phyloP scores from a whole-genome alignment of 129 eudicot genomes.

The Artemisia argyi region DNA sequence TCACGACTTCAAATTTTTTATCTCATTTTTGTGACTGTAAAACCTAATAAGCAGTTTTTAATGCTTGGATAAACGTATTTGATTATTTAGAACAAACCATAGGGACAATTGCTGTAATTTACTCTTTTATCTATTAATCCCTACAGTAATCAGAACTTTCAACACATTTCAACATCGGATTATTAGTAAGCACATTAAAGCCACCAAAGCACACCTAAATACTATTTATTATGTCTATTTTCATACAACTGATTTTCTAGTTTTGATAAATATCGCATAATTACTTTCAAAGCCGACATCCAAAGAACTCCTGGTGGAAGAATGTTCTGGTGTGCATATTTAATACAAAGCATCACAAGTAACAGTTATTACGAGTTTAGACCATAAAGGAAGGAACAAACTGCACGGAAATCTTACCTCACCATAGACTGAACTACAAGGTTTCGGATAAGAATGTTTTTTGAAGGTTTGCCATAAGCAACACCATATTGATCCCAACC shows the following conservation, averaged over 20 bases:
- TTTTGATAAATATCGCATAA: not conserved
- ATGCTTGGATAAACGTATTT: too few relatives aligned
- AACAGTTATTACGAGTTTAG: not conserved
- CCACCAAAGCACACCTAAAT: not conserved
- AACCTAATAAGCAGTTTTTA: too few relatives aligned
- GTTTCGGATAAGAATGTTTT: conserved; percentile 79
- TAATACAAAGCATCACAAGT: not conserved
- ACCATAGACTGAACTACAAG: conserved; percentile 91
- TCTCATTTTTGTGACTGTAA: too few relatives aligned
- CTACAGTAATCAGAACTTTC: too few relatives aligned
- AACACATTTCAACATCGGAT: too few relatives aligned
- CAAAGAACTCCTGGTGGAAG: not conserved
- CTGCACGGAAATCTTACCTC: conserved; percentile 52
- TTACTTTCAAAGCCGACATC: not conserved
- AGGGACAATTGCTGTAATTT: too few relatives aligned
- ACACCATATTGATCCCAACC: conserved; percentile 99
- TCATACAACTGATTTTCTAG: not conserved
- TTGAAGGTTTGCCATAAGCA: conserved; percentile 82
- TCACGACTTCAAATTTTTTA: too few relatives aligned
- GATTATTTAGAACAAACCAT: too few relatives aligned
- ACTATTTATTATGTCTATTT: not conserved
- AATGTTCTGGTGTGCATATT: not conserved
- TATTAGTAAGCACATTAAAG: too few relatives aligned
- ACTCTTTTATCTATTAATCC: too few relatives aligned
- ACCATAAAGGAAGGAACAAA: not conserved